Percentiles rank a stretch among this genome's conserved stretches.
These are phyloP conservation scores for Leucosporidium creatinivorum DNA, from an alignment of 768 basidiomycete genomes.

Conservation along the genomic window DNA sequence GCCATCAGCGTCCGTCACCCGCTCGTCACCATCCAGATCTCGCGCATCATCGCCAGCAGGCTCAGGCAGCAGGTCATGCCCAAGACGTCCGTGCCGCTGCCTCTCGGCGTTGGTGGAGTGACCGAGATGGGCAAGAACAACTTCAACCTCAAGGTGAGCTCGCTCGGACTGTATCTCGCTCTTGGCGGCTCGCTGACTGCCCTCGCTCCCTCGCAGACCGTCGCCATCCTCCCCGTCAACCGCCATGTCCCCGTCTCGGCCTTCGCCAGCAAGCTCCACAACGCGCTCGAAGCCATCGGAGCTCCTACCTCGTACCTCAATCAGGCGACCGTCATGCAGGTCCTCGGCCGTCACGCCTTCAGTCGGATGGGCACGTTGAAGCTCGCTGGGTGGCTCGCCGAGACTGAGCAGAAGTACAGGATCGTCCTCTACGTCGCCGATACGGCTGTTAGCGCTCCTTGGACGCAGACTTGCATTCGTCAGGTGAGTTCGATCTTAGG, in stretches of 20 bases:
- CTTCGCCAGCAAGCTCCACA: constrained; percentile 80
- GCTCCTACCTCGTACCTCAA: constrained; percentile 86
- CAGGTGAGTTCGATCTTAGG: constrained; percentile 52
- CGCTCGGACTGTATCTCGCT: not conserved
- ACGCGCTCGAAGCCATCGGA: constrained; percentile 85
- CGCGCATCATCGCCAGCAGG: constrained; percentile 85
- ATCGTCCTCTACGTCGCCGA: constrained; percentile 95
- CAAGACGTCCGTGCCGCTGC: constrained; percentile 1
- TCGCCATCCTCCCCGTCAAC: constrained; percentile 81
- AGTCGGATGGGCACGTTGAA: constrained; percentile 95
- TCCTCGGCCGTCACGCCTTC: constrained; percentile 91
- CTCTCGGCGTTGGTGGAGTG: constrained; percentile 1
- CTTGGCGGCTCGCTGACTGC: not conserved
- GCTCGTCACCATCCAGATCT: constrained; percentile 43
- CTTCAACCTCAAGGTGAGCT: constrained; percentile 54
- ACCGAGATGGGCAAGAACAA: constrained; percentile 67
- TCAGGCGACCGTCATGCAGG: constrained; percentile 82
- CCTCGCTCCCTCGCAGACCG: constrained; percentile 55
- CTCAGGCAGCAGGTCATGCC: constrained; percentile 68
- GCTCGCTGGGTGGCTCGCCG: constrained; percentile 86
- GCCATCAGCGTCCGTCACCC: constrained; percentile 54
- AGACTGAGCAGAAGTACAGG: constrained; percentile 80
- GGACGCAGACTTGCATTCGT: constrained; percentile 96
- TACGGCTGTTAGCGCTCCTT: constrained; percentile 85
- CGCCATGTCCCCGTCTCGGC: constrained; percentile 80